Conservation (phyloP, 495 filamentous ascomycete genomes). For the Pyrenula massariospora region DNA sequence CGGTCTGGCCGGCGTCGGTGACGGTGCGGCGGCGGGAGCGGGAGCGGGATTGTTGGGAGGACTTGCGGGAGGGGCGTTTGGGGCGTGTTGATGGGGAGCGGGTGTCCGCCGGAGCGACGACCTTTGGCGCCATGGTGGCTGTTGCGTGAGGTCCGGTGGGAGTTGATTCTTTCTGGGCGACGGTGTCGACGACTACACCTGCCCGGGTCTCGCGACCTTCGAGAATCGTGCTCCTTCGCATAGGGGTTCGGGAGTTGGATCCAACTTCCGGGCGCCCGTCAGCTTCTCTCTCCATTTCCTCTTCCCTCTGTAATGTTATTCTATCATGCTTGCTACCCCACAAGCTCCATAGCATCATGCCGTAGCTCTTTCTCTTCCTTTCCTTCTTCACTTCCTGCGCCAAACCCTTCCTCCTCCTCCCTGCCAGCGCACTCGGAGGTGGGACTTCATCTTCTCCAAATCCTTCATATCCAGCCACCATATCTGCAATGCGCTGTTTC, state of each 20-base stretch:
- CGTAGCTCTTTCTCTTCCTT: slow-evolving; percentile 49
- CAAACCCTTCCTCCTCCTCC: slow-evolving; percentile 42
- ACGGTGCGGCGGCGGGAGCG: neutral
- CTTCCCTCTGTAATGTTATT: slow-evolving; percentile 45
- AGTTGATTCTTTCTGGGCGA: neutral
- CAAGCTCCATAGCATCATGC: slow-evolving; percentile 68
- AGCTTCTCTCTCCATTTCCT: slow-evolving; percentile 7
- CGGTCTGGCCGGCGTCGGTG: neutral
- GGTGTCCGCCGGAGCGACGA: neutral
- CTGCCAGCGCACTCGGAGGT: slow-evolving; percentile 72
- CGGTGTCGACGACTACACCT: neutral
- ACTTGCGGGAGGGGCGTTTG: neutral
- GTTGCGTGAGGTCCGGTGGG: neutral
- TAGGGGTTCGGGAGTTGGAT: neutral
- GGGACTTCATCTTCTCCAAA: slow-evolving; percentile 63
- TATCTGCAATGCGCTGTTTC: slow-evolving; percentile 55
- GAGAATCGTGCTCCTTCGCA: neutral
- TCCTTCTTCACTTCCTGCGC: slow-evolving; percentile 40
- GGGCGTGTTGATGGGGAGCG: neutral
- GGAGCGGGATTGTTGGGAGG: neutral
- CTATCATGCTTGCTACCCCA: slow-evolving; percentile 87
- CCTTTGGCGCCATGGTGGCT: neutral
- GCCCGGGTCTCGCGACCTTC: neutral
- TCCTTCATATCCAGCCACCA: slow-evolving; percentile 53
- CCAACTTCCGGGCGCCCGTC: neutral